Evolutionary conservation across 495 filamentous ascomycete genomes (phyloP).

Genomic region (Parathielavia hyrcaniae): DNA sequence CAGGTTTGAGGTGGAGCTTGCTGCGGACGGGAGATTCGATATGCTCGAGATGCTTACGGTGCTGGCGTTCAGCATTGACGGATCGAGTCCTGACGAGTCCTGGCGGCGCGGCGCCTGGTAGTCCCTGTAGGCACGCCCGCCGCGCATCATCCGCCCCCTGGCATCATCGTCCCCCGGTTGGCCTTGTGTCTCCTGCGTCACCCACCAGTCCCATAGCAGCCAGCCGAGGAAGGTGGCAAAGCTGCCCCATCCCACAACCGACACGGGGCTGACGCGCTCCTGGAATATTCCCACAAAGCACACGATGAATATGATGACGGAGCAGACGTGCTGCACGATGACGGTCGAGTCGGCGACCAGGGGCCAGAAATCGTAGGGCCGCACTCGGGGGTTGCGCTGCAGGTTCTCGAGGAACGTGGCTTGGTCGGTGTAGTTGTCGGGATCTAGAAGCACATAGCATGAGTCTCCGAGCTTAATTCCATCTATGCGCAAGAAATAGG

Average conservation of each 20-base stretch:
- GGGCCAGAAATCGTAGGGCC: constrained; percentile 97
- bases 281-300: constrained; percentile 89
- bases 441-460: constrained; percentile 52
- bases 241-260: constrained; percentile 78
- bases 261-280: constrained; percentile 74
- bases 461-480: no score
- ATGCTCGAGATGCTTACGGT: constrained; percentile 28
- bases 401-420: constrained; percentile 92
- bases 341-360: constrained; percentile 92
- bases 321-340: constrained; percentile 93
- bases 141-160: constrained; percentile 18
- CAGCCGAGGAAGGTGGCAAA: constrained; percentile 80
- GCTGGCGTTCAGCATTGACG: constrained; percentile 21
- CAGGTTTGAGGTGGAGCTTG: constrained; percentile 40
- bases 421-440: constrained; percentile 97
- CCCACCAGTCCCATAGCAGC: constrained; percentile 87
- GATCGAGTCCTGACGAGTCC: constrained; percentile 20
- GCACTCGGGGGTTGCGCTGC: constrained; percentile 87
- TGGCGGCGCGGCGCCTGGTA: constrained; percentile 24
- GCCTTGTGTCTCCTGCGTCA: constrained; percentile 48
- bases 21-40: constrained; percentile 32
- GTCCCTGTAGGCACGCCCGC: constrained; percentile 13
- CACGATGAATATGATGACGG: constrained; percentile 87
- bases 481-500: background rate
- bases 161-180: constrained; percentile 38